phyloP scores from a whole-genome alignment of 768 basidiomycete genomes.

The Favolaschia claudopus region DNA sequence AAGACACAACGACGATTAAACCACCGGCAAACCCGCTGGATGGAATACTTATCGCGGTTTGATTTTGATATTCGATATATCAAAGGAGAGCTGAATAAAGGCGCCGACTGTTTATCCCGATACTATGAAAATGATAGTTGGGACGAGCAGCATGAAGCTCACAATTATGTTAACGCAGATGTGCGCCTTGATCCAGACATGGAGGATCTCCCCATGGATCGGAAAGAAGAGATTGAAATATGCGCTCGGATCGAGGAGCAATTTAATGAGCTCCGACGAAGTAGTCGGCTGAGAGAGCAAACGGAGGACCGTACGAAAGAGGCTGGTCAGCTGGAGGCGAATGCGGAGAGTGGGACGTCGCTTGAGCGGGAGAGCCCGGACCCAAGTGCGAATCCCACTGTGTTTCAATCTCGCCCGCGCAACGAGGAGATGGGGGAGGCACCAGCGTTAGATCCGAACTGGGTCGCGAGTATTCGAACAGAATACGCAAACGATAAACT shows the following conservation, averaged over 20 bases:
- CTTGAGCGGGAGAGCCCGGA: not conserved
- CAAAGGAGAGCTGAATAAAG: slow-evolving; percentile 25
- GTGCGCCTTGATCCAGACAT: not conserved
- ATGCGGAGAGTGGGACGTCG: not conserved
- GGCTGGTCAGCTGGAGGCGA: not conserved
- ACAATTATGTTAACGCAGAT: not conserved
- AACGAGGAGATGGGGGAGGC: too few relatives aligned
- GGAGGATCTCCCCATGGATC: not conserved
- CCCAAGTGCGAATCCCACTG: not conserved
- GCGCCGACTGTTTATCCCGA: slow-evolving; percentile 27
- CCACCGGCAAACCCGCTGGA: slow-evolving; percentile 35
- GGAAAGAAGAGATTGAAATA: not conserved
- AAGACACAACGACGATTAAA: slow-evolving; percentile 20
- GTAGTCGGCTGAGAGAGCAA: not conserved
- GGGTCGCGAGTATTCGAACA: not conserved
- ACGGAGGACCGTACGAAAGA: not conserved
- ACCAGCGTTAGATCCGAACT: not conserved
- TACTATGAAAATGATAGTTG: slow-evolving; percentile 38
- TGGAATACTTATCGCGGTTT: slow-evolving; percentile 39
- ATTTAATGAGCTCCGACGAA: too few relatives aligned
- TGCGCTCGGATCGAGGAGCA: not conserved
- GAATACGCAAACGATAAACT: not conserved
- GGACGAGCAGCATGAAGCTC: slow-evolving; percentile 12
- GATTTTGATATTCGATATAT: slow-evolving; percentile 30
- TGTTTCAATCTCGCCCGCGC: too few relatives aligned